Conservation (phyloP, 208 protist genomes). For the Leishmania guyanensis region DNA sequence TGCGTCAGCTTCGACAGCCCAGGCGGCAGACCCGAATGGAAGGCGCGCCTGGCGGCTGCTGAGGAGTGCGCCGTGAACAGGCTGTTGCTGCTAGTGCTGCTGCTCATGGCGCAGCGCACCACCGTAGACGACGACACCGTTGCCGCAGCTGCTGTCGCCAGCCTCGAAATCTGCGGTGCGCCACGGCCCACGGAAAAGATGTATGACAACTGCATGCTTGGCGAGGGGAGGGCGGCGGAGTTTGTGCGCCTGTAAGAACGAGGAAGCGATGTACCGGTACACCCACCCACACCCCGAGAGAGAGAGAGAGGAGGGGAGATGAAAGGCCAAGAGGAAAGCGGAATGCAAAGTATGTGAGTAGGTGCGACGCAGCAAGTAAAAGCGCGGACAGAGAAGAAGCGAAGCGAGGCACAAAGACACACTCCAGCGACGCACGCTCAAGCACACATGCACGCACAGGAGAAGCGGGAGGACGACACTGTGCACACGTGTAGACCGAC, state of each 20-base stretch:
- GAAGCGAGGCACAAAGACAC: neutral
- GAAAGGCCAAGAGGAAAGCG: neutral
- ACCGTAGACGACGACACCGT: neutral
- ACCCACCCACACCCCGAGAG: neutral
- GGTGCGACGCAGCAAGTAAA: neutral
- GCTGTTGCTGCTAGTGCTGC: neutral
- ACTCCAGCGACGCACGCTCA: neutral
- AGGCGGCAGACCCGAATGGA: neutral
- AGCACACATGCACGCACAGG: neutral
- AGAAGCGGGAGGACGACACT: neutral
- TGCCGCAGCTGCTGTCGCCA: conserved; percentile 3
- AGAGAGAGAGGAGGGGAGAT: neutral
- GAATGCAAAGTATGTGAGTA: too few species aligned
- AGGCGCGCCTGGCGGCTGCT: neutral
- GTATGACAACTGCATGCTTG: conserved; percentile 9
- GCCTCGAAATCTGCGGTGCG: conserved; percentile 10
- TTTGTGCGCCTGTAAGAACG: neutral
- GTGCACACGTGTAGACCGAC: neutral
- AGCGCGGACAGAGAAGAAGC: neutral
- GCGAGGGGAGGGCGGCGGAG: neutral
- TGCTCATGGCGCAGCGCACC: neutral
- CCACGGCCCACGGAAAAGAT: neutral
- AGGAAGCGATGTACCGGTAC: neutral
- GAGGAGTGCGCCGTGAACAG: neutral
- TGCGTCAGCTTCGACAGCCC: neutral